Evolutionary conservation across 768 basidiomycete species (phyloP), one percentile per base, ranked within the genome.

Genomic region (Tephrocybe sp.): DNA sequence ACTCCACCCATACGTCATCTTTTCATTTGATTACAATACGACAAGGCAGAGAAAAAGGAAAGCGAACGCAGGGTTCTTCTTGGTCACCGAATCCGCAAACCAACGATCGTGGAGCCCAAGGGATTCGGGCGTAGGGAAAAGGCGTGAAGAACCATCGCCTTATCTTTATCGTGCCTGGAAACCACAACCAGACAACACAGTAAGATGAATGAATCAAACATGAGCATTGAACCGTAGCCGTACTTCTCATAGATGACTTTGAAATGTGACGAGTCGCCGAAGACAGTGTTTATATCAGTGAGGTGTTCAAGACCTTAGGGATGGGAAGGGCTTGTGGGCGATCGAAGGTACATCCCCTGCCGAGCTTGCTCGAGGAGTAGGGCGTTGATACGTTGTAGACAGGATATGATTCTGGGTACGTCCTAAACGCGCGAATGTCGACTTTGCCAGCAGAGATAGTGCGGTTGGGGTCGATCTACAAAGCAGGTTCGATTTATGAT

Each of bases 381-480:
- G 89, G 88, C 2, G 84, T 67, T 1, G 80, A 70, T 1, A 75
- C 76, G 41, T 73, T 76, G 13, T 90, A 83, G 3, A 94, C 94
- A 1, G 86, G 92, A 70, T 97, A 97, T 60, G 86, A 87, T 73
- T 93, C 91, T 3, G 97, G 97, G 65, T 91, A 99, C 0, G 97
- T 97, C 51, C 97, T 79, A 80, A 99, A 99, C 4, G 97, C 97
- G 47, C 97, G 95, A 58, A 99, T 98, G 67, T 98, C 97, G 42
- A 99, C 97, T 69, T 93, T 94, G 22, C 97, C 97, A 0, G 95
- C 95, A 8, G 95, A 97, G 59, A 99, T 88, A 30, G 95, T 99
- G 54, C 95, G 88, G 70, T 97, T 98, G 7, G 95, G 95, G 65
- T 99, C 95, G 61, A 99, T 92, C 93, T 94, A 39, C 48, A 24